Percentiles rank a stretch among this genome's conserved stretches.
phyloP scores from a whole-genome alignment of 2,329 filamentous ascomycete genomes.

The Exserohilum rostratum region DNA sequence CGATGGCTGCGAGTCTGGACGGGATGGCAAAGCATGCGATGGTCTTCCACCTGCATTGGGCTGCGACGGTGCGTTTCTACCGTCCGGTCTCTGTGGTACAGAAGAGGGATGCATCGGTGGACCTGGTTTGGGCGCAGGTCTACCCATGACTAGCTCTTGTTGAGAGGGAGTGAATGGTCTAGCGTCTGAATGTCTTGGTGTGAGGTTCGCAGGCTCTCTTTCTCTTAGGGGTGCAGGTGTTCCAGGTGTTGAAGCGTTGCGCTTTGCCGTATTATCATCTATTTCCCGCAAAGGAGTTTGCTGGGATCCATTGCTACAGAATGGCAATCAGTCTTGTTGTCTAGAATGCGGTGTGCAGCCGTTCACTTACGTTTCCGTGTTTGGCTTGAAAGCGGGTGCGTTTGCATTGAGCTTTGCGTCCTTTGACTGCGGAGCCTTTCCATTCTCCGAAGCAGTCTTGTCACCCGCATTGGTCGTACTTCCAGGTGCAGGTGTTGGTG shows the following conservation, averaged over 20 bases:
- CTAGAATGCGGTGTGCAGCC: neutral
- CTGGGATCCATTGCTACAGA: slow-evolving; percentile 41
- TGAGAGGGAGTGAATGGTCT: slow-evolving; percentile 22
- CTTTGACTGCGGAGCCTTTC: slow-evolving; percentile 53
- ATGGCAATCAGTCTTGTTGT: slow-evolving; percentile 21
- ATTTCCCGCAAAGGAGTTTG: slow-evolving; percentile 22
- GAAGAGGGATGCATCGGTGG: slow-evolving; percentile 25
- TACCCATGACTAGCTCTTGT: slow-evolving; percentile 18
- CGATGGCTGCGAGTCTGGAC: slow-evolving; percentile 64
- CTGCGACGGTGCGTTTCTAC: slow-evolving; percentile 36
- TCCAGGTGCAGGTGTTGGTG: slow-evolving; percentile 27
- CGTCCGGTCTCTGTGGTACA: slow-evolving; percentile 42
- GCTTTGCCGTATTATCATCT: slow-evolving; percentile 23
- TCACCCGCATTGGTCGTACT: slow-evolving; percentile 38
- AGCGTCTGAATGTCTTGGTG: slow-evolving; percentile 15
- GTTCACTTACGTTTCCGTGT: slow-evolving; percentile 34
- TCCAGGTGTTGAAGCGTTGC: slow-evolving; percentile 17
- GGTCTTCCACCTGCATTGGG: slow-evolving; percentile 31
- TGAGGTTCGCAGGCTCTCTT: slow-evolving; percentile 17
- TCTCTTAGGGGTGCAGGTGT: slow-evolving; percentile 28
- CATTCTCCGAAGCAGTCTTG: slow-evolving; percentile 36
- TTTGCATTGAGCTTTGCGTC: slow-evolving; percentile 57
- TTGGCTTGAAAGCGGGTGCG: slow-evolving; percentile 70
- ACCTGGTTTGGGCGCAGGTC: slow-evolving; percentile 14
- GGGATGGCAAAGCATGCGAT: slow-evolving; percentile 59